A percentile compares a stretch with the other conserved stretches of the same genome.
phyloP scores from a whole-genome alignment of 805 yeast genomes.

The Zygosaccharomyces bisporus region DNA sequence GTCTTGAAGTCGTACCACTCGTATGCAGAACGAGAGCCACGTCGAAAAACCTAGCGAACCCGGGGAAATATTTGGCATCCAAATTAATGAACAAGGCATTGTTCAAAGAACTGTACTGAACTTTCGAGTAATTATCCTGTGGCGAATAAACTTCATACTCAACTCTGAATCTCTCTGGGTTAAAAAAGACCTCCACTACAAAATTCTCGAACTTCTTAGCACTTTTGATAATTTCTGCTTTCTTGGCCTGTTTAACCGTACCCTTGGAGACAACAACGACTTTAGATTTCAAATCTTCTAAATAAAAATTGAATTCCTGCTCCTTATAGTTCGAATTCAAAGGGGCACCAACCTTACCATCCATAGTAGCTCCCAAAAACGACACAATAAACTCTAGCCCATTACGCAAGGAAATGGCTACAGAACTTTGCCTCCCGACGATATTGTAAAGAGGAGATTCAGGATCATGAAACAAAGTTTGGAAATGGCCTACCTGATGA shows the following conservation, averaged over 20 bases:
- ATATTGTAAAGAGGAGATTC: slow-evolving; percentile 41
- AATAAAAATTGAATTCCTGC: slow-evolving; percentile 59
- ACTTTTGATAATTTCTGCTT: slow-evolving; percentile 46
- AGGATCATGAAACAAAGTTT: slow-evolving; percentile 42
- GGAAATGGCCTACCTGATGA: slow-evolving; percentile 46
- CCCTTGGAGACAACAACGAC: slow-evolving; percentile 59
- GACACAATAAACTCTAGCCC: slow-evolving; percentile 53
- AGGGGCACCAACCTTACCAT: slow-evolving; percentile 63
- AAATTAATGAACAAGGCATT: slow-evolving; percentile 35
- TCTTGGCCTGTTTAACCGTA: slow-evolving; percentile 33
- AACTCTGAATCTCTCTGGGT: slow-evolving; percentile 39
- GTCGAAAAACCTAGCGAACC: slow-evolving; percentile 46
- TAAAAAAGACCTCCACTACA: slow-evolving; percentile 52
- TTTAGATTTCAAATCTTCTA: slow-evolving; percentile 55
- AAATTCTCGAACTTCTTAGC: slow-evolving; percentile 47
- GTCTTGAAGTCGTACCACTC: slow-evolving; percentile 73
- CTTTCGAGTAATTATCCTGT: slow-evolving; percentile 25
- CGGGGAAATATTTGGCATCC: slow-evolving; percentile 36
- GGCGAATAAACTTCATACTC: slow-evolving; percentile 39
- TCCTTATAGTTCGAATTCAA: slow-evolving; percentile 60
- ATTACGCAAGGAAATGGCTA: slow-evolving; percentile 61
- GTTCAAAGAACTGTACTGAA: slow-evolving; percentile 26
- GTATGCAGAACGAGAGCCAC: slow-evolving; percentile 67
- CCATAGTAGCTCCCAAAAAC: slow-evolving; percentile 54
- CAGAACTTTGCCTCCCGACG: slow-evolving; percentile 41